Evolutionary conservation across 164 flowering plant genomes (phyloP), one percentile per base, ranked within the genome.

Genomic region (Liriodendron chinense): DNA sequence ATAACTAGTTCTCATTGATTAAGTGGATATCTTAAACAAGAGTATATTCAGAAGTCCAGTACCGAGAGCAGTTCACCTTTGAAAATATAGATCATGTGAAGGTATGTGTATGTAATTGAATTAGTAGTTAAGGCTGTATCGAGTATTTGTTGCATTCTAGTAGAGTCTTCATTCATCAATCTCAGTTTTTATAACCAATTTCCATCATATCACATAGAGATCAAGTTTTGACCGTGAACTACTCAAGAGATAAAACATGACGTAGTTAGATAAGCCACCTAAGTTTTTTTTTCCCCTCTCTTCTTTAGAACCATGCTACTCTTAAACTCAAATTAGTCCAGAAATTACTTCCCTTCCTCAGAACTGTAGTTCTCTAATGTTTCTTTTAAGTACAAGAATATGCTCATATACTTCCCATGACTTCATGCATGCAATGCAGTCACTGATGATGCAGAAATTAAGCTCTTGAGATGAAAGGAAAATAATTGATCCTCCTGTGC

Each of bases 1-100:
- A 16, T 53, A 67, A 47, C 72, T 71, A 71, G 34, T 76, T 68
- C 80, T 72, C 78, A 22, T 65, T 68, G 53, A 20, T 25, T 43
- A 59, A 18, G 59, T 67, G 21, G 28, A 49, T 72, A 56, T 70
- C 72, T 22, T 68, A 74, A 56, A 67, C 16, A 26, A 28, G 69
- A 26, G 1, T 14, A 28, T 20, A 14, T 14, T 34, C n/a, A 28
- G 8, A 26, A 67, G n/a, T 67, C 59, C 4, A 8, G 59, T 14
- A 8, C 59, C 59, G 0, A 12, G 59, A 53, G 59, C 7, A 34
- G 43, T 34, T 34, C 43, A 34, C 43, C 43, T 34, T 53, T 53
- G 18, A 10, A 53, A 53, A 53, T 12, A 53, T 34, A 34, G 43
- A 53, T 16, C 59, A 53, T 53, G 3, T 53, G 13, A 12, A 53